These are phyloP conservation scores for Amanita phalloides DNA, from an alignment of 768 basidiomycete species.

Conservation along the genomic window DNA sequence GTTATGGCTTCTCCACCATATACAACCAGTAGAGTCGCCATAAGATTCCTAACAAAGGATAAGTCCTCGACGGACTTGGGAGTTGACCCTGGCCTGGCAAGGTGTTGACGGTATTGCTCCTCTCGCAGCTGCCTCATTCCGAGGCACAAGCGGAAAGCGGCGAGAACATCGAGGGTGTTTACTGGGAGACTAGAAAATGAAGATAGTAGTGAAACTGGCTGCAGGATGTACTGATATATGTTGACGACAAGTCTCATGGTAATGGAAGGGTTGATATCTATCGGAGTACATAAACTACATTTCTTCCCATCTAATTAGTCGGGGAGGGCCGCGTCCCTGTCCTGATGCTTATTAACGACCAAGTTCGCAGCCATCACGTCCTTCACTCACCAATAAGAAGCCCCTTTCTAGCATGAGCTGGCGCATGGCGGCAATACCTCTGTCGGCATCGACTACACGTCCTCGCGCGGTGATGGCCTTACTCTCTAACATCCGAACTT, in stretches of 20 bases:
- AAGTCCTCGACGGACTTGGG: conserved; percentile 29
- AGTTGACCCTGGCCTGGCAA: conserved; percentile 21
- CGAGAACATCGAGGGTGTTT: conserved; percentile 56
- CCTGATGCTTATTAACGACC: not conserved
- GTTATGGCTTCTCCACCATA: conserved; percentile 71
- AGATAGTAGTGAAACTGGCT: conserved; percentile 49
- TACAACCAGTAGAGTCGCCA: conserved; percentile 55
- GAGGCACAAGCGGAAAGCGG: conserved; percentile 59
- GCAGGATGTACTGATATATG: conserved; percentile 40
- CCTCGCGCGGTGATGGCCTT: not conserved
- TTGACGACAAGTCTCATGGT: conserved; percentile 32
- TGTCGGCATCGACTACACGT: conserved; percentile 1
- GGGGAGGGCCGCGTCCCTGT: not conserved
- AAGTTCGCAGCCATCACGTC: not conserved
- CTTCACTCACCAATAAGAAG: not conserved
- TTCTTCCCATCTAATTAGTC: too few relatives aligned
- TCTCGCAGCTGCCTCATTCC: conserved; percentile 61
- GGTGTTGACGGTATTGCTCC: conserved; percentile 30
- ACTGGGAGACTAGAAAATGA: conserved; percentile 53
- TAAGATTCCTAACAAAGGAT: conserved; percentile 47
- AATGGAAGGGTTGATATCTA: not conserved
- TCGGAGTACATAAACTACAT: not conserved
- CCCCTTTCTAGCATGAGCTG: conserved; percentile 3
- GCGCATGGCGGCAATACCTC: conserved; percentile 2
- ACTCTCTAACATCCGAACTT: conserved; percentile 2